Base-by-base conservation (phyloP, 495 filamentous ascomycete genomes). In the Lophiotrema nucula region DNA sequence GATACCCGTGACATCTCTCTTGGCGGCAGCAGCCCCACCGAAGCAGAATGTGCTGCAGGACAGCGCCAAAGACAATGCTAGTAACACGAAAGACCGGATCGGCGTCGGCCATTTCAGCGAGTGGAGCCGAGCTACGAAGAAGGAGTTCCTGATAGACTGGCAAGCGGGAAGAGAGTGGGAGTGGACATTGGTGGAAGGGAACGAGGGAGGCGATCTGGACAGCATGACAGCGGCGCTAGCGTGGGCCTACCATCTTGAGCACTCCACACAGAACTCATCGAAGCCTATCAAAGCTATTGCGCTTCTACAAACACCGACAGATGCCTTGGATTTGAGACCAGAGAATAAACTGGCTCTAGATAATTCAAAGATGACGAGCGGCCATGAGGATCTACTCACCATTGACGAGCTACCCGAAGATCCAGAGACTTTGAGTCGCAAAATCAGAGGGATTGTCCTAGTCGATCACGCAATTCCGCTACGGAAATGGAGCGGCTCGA, bases 21-120 rank as follows among this genome's bases (percentile, higher is more conserved):
- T n/a, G n/a, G n/a, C n/a, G n/a, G n/a, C n/a, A n/a, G n/a, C n/a
- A n/a, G n/a, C n/a, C n/a, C n/a, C n/a, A n/a, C n/a, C n/a, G n/a
- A n/a, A n/a, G n/a, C n/a, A n/a, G n/a, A n/a, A n/a, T n/a, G n/a
- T n/a, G n/a, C n/a, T n/a, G n/a, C n/a, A n/a, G n/a, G n/a, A n/a
- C n/a, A n/a, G n/a, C n/a, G n/a, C n/a, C n/a, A n/a, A n/a, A n/a
- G n/a, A n/a, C n/a, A n/a, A n/a, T n/a, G n/a, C n/a, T n/a, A n/a
- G n/a, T n/a, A n/a, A n/a, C n/a, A n/a, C 31, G 31, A 15, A 35
- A 8, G 18, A 43, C 8, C 11, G 19, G 19, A 18, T 23, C 2
- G 66, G 66, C 10, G 62, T 65, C 1, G 66, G 66, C 19, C 66
- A 68, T 51, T 68, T 68, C 46, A 56, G 47, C 46, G 62, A 68